phyloP scores from a whole-genome alignment of 371 early-diverging fungal genomes.

The Enterocytospora artemiae region DNA sequence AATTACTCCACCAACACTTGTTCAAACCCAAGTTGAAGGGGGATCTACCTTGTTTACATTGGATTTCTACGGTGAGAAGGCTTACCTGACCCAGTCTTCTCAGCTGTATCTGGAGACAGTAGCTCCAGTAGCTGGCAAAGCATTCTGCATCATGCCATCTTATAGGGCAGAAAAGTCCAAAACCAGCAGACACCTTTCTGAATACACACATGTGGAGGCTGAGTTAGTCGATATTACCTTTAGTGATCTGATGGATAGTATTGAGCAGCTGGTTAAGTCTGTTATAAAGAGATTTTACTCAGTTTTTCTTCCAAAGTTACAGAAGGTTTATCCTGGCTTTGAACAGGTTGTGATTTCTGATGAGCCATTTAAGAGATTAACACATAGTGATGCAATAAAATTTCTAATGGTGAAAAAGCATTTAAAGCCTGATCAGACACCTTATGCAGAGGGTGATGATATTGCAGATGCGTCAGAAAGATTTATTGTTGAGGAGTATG shows the following conservation, averaged over 20 bases:
- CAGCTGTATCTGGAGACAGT: conserved; percentile 97
- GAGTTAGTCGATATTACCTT: conserved; percentile 87
- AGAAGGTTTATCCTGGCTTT: conserved; percentile 83
- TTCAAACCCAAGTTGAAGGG: conserved; percentile 99
- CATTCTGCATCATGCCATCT: conserved; percentile 88
- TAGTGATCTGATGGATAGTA: conserved; percentile 71
- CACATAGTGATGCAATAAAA: conserved; percentile 85
- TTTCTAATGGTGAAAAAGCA: conserved; percentile 71
- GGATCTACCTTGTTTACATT: conserved; percentile 88
- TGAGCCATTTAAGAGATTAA: conserved; percentile 81
- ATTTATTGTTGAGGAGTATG: conserved; percentile 85
- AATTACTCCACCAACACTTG: conserved; percentile 94
- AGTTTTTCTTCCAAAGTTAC: conserved; percentile 65
- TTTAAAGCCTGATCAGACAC: conserved; percentile 73
- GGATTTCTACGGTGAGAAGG: conserved; percentile 88
- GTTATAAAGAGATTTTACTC: conserved; percentile 71
- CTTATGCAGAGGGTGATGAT: conserved; percentile 89
- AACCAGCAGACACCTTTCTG: conserved; percentile 93
- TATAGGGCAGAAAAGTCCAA: conserved; percentile 98
- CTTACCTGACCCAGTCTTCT: conserved; percentile 94
- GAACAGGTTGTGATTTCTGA: conserved; percentile 62
- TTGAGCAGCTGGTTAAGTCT: conserved; percentile 76
- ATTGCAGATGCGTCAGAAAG: conserved; percentile 97
- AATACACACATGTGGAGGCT: conserved; percentile 95
- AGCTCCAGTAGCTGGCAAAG: conserved; percentile 82